A percentile compares a stretch with the other conserved stretches of the same genome.
Evolutionary conservation across 805 yeast genomes (phyloP).

Genomic region (Zygotorulaspora sp.): DNA sequence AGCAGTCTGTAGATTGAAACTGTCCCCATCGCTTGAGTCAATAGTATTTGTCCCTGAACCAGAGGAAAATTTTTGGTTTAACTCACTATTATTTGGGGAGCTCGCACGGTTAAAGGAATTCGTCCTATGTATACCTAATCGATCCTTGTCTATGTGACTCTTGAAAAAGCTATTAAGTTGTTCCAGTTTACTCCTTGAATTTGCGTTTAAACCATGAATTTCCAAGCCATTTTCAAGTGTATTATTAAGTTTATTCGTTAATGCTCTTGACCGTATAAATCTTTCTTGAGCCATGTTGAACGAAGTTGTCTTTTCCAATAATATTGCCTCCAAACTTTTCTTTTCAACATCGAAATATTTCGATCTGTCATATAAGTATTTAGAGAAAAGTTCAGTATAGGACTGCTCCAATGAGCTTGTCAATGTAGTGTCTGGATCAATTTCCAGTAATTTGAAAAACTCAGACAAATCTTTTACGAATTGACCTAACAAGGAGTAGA

Average conservation of each 20-base stretch:
- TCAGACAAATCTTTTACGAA: constrained; percentile 63
- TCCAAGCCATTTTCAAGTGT: constrained; percentile 23
- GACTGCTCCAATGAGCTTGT: constrained; percentile 60
- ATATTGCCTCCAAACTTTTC: constrained; percentile 50
- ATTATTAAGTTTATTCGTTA: constrained; percentile 31
- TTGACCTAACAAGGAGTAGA: constrained; percentile 54
- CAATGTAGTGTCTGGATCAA: constrained; percentile 39
- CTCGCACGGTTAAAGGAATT: constrained; percentile 11
- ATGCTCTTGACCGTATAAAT: constrained; percentile 27
- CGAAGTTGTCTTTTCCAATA: constrained; percentile 31
- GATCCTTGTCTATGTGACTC: constrained; percentile 43
- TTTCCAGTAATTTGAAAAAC: constrained; percentile 47
- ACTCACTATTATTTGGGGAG: constrained; percentile 2
- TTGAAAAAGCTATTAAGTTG: constrained; percentile 58
- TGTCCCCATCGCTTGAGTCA: constrained; percentile 11
- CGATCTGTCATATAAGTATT: constrained; percentile 56
- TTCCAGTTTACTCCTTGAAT: constrained; percentile 40
- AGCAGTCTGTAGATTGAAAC: constrained; percentile 43
- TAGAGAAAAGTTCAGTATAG: constrained; percentile 66
- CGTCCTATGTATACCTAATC: constrained; percentile 32
- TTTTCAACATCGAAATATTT: constrained; percentile 69
- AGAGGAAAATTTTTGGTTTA: constrained; percentile 2
- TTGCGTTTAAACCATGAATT: constrained; percentile 18
- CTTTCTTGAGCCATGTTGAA: constrained; percentile 35
- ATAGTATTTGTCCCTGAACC: neutral